Evolutionary conservation across 108 stramenopile genomes (phyloP).

Genomic region (Cyclotella choctawhatcheeana): DNA sequence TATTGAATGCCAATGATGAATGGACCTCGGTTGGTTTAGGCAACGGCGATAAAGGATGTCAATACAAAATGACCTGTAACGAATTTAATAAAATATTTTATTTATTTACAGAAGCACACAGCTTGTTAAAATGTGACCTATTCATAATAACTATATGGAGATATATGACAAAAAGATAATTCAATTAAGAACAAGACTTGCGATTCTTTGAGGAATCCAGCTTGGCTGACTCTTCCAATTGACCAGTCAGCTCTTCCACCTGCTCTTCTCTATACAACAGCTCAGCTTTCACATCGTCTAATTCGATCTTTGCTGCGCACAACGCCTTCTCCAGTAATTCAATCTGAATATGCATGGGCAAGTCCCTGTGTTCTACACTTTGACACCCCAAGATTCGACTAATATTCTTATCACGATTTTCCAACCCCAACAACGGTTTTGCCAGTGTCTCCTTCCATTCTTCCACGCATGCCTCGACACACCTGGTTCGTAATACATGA

Average conservation of each 20-base stretch:
- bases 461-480: conserved; percentile 54
- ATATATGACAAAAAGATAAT: no score
- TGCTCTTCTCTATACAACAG: conserved; percentile 42
- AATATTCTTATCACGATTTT: conserved; percentile 50
- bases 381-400: conserved; percentile 47
- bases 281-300: conserved; percentile 57
- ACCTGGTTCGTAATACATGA: conserved; percentile 46
- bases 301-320: conserved; percentile 53
- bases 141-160: no score
- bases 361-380: conserved; percentile 48
- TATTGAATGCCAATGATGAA: conserved; percentile 38
- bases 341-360: conserved; percentile 44
- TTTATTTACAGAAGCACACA: no score
- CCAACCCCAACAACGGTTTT: conserved; percentile 47
- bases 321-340: conserved; percentile 53
- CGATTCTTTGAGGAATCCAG: no score
- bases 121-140: no score
- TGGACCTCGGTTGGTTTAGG: no score
- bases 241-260: conserved; percentile 17
- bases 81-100: no score
- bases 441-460: conserved; percentile 59
- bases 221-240: not conserved
- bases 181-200: not conserved
- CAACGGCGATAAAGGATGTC: no score
- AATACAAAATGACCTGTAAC: no score